Percentiles rank a stretch among this genome's conserved stretches.
These are phyloP conservation scores for Musa schizocarpa DNA, from an alignment of 176 grass and related monocot genomes.

Conservation along the genomic window DNA sequence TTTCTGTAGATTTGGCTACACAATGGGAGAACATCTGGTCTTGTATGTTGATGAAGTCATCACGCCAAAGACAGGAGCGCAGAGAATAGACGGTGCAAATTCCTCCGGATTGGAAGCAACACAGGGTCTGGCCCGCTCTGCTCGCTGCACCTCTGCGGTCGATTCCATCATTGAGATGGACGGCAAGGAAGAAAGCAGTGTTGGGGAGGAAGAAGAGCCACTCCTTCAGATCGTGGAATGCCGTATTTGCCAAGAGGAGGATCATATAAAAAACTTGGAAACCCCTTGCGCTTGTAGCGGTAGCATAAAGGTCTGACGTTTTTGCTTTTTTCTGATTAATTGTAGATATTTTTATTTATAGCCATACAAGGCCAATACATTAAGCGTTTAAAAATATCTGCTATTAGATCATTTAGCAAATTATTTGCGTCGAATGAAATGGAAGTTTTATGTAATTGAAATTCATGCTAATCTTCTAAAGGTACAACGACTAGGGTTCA, in stretches of 20 bases:
- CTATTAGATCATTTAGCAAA: too few species aligned
- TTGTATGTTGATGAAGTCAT: constrained; percentile 40
- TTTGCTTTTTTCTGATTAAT: background rate
- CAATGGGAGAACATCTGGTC: constrained; percentile 70
- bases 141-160: background rate
- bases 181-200: constrained; percentile 12
- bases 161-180: background rate
- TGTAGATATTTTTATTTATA: background rate
- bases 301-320: constrained; percentile 47
- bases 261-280: constrained; percentile 61
- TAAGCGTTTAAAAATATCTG: too few species aligned
- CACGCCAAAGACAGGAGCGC: background rate
- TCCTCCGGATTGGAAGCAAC: background rate
- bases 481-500: too few species aligned
- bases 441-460: too few species aligned
- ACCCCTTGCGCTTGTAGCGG: constrained; percentile 76
- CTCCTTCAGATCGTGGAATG: constrained; percentile 71
- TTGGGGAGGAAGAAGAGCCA: constrained; percentile 26
- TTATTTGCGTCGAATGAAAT: too few species aligned
- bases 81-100: background rate
- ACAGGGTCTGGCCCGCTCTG: background rate
- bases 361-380: too few species aligned
- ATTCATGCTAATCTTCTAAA: too few species aligned
- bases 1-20: background rate
- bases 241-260: constrained; percentile 96